A percentile compares a stretch with the other conserved stretches of the same genome.
Evolutionary conservation across 306 rosid species (phyloP).

Genomic region (Acacia confusa): DNA sequence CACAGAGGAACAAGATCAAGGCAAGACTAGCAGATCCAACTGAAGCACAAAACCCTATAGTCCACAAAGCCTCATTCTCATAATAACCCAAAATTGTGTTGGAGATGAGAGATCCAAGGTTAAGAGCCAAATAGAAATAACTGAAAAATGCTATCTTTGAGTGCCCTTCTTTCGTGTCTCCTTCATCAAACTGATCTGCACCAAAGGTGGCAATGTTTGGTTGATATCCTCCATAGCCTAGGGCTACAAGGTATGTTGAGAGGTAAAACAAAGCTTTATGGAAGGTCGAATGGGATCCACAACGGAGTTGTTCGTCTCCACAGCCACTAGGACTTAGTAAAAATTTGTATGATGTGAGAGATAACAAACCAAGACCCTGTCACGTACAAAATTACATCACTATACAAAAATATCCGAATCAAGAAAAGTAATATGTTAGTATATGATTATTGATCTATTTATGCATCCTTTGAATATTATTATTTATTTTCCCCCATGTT

Average conservation of each 20-base stretch:
- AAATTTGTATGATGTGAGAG: constrained; percentile 58
- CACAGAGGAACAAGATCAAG: constrained; percentile 67
- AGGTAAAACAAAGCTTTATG: constrained; percentile 49
- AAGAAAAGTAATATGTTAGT: background rate
- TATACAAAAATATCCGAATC: background rate
- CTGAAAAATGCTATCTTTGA: constrained; percentile 76
- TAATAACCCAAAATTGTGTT: constrained; percentile 76
- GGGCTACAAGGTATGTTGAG: constrained; percentile 64
- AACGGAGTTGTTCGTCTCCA: constrained; percentile 51
- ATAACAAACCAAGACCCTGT: constrained; percentile 67
- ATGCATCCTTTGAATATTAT: background rate
- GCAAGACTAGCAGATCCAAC: constrained; percentile 65
- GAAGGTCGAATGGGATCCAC: constrained; percentile 49
- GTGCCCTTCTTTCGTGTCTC: constrained; percentile 54
- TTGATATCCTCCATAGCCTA: constrained; percentile 86
- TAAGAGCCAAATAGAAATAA: constrained; percentile 80
- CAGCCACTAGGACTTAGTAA: constrained; percentile 68
- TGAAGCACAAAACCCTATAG: constrained; percentile 82
- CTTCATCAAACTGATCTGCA: constrained; percentile 86
- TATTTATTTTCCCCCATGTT: too few species aligned
- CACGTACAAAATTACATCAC: background rate
- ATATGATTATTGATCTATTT: background rate
- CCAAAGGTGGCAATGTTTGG: constrained; percentile 87
- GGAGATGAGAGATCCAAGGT: constrained; percentile 79
- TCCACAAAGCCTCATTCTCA: constrained; percentile 76